phyloP scores from a whole-genome alignment of 768 basidiomycete species.

The Glaciozyma antarctica region DNA sequence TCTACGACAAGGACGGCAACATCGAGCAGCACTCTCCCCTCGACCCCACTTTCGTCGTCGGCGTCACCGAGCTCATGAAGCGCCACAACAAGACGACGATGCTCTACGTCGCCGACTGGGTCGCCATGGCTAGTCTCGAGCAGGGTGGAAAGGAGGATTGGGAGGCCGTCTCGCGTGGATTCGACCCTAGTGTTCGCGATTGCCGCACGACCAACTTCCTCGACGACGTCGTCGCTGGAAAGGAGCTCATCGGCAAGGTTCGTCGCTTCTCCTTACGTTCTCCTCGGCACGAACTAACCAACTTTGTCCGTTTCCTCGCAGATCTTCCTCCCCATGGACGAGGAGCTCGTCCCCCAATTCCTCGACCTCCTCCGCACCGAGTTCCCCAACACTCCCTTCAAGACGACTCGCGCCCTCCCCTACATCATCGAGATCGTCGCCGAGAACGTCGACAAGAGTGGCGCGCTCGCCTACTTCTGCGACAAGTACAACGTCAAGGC shows the following conservation, averaged over 20 bases:
- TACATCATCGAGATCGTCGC: constrained; percentile 34
- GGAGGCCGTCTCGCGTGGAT: constrained; percentile 30
- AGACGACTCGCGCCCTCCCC: constrained; percentile 32
- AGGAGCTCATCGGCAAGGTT: constrained; percentile 27
- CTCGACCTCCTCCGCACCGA: constrained; percentile 27
- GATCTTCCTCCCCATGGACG: constrained; percentile 34
- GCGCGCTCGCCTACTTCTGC: constrained; percentile 31
- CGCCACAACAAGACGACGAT: constrained; percentile 33
- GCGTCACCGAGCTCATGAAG: constrained; percentile 27
- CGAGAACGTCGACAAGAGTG: constrained; percentile 32
- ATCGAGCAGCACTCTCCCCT: constrained; percentile 23
- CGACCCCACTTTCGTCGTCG: constrained; percentile 30
- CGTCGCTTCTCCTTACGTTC: background rate
- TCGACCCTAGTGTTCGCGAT: constrained; percentile 31
- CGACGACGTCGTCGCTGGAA: constrained; percentile 24
- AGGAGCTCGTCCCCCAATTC: constrained; percentile 27
- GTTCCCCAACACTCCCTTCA: constrained; percentile 28
- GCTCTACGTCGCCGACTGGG: constrained; percentile 32
- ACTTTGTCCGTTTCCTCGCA: background rate
- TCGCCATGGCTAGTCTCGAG: constrained; percentile 32
- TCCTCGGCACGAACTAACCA: background rate
- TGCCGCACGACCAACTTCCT: constrained; percentile 29
- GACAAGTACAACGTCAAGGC: constrained; percentile 28
- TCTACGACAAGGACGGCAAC: constrained; percentile 32
- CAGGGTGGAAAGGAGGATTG: constrained; percentile 30